phyloP scores from a whole-genome alignment of 768 basidiomycete genomes.

The Thelephora aurantiotincta region DNA sequence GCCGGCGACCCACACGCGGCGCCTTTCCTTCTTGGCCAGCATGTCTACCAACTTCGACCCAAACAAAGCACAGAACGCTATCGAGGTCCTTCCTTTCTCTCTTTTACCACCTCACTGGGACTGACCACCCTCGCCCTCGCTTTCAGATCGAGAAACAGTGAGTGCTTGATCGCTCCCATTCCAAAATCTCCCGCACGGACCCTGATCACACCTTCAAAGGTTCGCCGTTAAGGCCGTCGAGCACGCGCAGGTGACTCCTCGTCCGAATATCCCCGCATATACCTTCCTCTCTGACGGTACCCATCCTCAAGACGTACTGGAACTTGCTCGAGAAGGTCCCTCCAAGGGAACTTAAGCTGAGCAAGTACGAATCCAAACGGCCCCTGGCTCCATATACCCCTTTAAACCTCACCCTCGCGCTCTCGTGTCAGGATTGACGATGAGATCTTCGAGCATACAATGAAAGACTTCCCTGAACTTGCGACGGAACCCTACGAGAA shows the following conservation, averaged over 20 bases:
- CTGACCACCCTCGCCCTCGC: not conserved
- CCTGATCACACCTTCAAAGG: slow-evolving; percentile 19
- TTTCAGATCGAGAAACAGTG: slow-evolving; percentile 91
- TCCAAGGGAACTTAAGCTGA: slow-evolving; percentile 66
- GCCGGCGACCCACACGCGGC: not conserved
- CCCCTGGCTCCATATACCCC: not conserved
- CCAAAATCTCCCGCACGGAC: slow-evolving; percentile 2
- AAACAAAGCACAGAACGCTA: slow-evolving; percentile 80
- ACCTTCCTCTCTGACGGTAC: not conserved
- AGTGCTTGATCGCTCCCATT: slow-evolving; percentile 17
- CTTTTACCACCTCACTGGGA: not conserved
- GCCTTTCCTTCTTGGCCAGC: slow-evolving; percentile 5
- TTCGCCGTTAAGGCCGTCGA: slow-evolving; percentile 95
- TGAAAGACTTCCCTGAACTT: slow-evolving; percentile 71
- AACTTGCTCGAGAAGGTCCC: slow-evolving; percentile 73
- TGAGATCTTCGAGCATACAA: slow-evolving; percentile 73
- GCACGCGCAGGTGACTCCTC: slow-evolving; percentile 64
- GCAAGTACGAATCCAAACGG: slow-evolving; percentile 40
- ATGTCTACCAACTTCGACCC: slow-evolving; percentile 66
- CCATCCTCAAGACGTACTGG: slow-evolving; percentile 69
- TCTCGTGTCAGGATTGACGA: slow-evolving; percentile 46
- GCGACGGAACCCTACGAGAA: slow-evolving; percentile 22
- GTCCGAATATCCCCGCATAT: slow-evolving; percentile 2
- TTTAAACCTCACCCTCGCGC: not conserved
- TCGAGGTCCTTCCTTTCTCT: slow-evolving; percentile 39